Evolutionary conservation across 805 yeast species (phyloP).

Genomic region (Saccharomycopsis sp.): DNA sequence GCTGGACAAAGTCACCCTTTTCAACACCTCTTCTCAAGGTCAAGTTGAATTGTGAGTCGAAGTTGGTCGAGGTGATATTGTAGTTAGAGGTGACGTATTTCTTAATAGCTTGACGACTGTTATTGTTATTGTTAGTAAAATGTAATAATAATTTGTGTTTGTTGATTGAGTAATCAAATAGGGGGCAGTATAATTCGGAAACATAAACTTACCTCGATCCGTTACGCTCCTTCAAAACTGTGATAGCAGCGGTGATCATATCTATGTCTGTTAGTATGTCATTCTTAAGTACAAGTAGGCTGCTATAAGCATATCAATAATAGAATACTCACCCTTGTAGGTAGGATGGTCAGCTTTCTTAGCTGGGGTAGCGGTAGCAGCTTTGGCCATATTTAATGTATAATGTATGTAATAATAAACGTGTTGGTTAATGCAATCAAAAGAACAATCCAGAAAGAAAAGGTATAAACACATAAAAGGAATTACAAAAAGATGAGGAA

Average conservation of each 20-base stretch:
- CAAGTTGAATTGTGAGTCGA: constrained; percentile 67
- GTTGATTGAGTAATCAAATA: no score
- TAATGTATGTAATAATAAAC: not conserved
- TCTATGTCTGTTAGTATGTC: constrained; percentile 17
- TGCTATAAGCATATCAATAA: no score
- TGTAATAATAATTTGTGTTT: not conserved
- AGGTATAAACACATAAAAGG: not conserved
- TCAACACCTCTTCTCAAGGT: constrained; percentile 80
- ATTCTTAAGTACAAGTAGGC: no score
- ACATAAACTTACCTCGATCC: constrained; percentile 65
- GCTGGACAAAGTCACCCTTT: constrained; percentile 70
- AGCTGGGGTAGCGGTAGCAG: constrained; percentile 18
- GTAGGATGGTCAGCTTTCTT: constrained; percentile 25
- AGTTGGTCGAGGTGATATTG: constrained; percentile 52
- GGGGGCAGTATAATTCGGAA: no score
- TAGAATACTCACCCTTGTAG: constrained; percentile 32
- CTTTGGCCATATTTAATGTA: constrained; percentile 13
- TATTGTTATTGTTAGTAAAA: constrained; percentile 4
- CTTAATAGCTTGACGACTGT: constrained; percentile 80
- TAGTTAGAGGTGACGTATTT: constrained; percentile 66
- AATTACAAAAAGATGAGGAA: not conserved
- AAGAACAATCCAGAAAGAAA: not conserved
- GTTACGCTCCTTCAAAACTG: constrained; percentile 67
- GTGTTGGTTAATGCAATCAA: not conserved
- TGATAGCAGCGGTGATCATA: constrained; percentile 49